These are phyloP conservation scores for Ceratobasidium sp. DNA, from an alignment of 1,284 basidiomycete species.

Conservation along the genomic window DNA sequence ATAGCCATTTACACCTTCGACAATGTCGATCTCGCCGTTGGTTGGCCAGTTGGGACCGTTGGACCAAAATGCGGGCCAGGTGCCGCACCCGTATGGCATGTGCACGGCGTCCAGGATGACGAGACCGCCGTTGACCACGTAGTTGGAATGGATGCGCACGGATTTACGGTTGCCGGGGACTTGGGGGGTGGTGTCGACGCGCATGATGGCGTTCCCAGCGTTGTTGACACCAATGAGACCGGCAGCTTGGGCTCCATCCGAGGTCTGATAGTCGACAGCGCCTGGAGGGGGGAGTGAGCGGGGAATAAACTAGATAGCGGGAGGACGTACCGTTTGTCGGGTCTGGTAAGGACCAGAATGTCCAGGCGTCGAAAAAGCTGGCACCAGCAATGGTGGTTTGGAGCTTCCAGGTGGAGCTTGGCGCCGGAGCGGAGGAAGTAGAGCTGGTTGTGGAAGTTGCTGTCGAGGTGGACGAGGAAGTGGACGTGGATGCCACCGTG, in stretches of 20 bases:
- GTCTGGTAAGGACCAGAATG: constrained; percentile 44
- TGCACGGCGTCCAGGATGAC: constrained; percentile 87
- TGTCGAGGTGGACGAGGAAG: constrained; percentile 17
- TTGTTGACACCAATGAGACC: constrained; percentile 41
- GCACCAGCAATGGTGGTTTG: constrained; percentile 33
- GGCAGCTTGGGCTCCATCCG: constrained; percentile 25
- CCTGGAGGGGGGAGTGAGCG: constrained; percentile 8
- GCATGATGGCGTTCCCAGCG: constrained; percentile 46
- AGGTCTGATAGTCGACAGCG: constrained; percentile 37
- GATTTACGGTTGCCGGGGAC: constrained; percentile 44
- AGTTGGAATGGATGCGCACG: constrained; percentile 44
- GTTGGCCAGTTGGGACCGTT: constrained; percentile 48
- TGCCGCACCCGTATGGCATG: constrained; percentile 88
- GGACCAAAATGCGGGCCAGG: constrained; percentile 67
- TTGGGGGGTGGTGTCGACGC: constrained; percentile 46
- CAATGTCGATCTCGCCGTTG: constrained; percentile 47
- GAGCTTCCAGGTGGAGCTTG: constrained; percentile 32
- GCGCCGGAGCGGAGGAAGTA: constrained; percentile 19
- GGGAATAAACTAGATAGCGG: background rate
- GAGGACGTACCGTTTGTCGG: constrained; percentile 43
- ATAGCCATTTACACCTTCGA: constrained; percentile 44
- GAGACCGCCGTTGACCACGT: constrained; percentile 43
- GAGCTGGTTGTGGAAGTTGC: constrained; percentile 17
- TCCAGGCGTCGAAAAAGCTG: constrained; percentile 46
- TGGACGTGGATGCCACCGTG: background rate